These are phyloP conservation scores for Pezizomycotina sp. DNA, from an alignment of 2,329 filamentous ascomycete species.

Conservation along the genomic window DNA sequence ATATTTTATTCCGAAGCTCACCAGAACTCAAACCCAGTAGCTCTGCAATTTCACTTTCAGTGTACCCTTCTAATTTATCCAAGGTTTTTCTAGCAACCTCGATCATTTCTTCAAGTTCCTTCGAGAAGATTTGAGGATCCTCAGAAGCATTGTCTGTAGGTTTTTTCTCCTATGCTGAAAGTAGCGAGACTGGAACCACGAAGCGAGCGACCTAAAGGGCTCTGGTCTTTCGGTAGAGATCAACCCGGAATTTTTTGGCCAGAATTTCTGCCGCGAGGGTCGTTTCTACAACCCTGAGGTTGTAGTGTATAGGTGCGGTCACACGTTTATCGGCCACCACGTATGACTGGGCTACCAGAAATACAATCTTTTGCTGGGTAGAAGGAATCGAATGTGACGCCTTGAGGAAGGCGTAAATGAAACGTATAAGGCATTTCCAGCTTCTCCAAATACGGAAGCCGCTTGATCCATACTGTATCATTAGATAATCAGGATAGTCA, in stretches of 20 bases:
- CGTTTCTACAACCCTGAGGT: conserved; percentile 89
- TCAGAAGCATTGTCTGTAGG: conserved; percentile 32
- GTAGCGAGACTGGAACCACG: conserved; percentile 76
- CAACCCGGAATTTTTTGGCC: conserved; percentile 42
- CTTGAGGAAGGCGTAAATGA: conserved; percentile 66
- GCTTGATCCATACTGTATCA: conserved; percentile 76
- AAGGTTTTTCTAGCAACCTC: conserved; percentile 54
- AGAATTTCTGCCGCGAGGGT: conserved; percentile 63
- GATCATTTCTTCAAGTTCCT: conserved; percentile 60
- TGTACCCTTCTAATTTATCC: conserved; percentile 67
- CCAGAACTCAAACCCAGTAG: conserved; percentile 51
- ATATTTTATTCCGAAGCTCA: conserved; percentile 63
- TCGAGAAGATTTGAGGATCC: conserved; percentile 32
- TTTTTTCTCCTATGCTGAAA: conserved; percentile 41
- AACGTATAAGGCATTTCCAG: conserved; percentile 74
- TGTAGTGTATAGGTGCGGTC: conserved; percentile 87
- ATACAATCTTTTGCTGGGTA: conserved; percentile 67
- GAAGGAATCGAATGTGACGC: conserved; percentile 65
- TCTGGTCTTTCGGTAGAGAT: conserved; percentile 57
- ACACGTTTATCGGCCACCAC: conserved; percentile 89
- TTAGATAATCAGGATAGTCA: conserved; percentile 3
- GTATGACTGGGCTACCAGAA: conserved; percentile 88
- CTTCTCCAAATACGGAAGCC: conserved; percentile 81
- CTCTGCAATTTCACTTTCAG: conserved; percentile 63
- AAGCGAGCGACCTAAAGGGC: conserved; percentile 66